Evolutionary conservation across 2,329 filamentous ascomycete genomes (phyloP).

Genomic region (Emmonsiellopsis sp.): DNA sequence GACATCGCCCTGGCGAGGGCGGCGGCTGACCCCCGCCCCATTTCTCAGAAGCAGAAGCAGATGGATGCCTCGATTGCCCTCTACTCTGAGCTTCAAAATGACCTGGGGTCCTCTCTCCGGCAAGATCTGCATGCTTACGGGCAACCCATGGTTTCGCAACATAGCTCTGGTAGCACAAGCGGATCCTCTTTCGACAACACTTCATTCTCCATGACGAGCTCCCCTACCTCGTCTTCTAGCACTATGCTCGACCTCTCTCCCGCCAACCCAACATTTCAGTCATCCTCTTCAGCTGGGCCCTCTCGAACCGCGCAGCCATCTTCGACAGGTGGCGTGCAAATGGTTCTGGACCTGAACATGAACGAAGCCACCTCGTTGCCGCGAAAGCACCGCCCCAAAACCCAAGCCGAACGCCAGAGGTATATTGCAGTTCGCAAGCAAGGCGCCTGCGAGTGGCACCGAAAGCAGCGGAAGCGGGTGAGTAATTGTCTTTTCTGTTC

Average conservation of each 20-base stretch:
- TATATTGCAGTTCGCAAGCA: slow-evolving; percentile 36
- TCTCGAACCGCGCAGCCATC: slow-evolving; percentile 3
- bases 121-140: neutral
- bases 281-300: slow-evolving; percentile 6
- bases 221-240: slow-evolving; percentile 16
- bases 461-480: slow-evolving; percentile 36
- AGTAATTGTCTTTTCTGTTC: slow-evolving; percentile 9
- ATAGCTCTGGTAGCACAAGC: slow-evolving; percentile 6
- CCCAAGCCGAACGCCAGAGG: slow-evolving; percentile 33
- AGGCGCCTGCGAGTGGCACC: slow-evolving; percentile 36
- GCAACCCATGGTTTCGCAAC: slow-evolving; percentile 5
- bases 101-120: slow-evolving; percentile 10
- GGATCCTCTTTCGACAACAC: slow-evolving; percentile 6
- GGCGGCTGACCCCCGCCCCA: slow-evolving; percentile 24
- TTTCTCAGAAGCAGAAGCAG: slow-evolving; percentile 33
- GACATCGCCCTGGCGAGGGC: slow-evolving; percentile 30
- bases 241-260: slow-evolving; percentile 12
- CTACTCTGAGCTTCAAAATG: slow-evolving; percentile 30
- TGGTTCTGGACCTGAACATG: slow-evolving; percentile 37
- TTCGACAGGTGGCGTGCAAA: slow-evolving; percentile 22
- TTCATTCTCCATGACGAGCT: slow-evolving; percentile 19
- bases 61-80: slow-evolving; percentile 33
- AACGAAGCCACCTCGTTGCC: slow-evolving; percentile 34
- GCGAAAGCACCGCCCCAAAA: slow-evolving; percentile 33
- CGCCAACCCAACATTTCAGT: neutral